These are phyloP conservation scores for Globisporangium nunn DNA, from an alignment of 352 stramenopile genomes.

Conservation along the genomic window DNA sequence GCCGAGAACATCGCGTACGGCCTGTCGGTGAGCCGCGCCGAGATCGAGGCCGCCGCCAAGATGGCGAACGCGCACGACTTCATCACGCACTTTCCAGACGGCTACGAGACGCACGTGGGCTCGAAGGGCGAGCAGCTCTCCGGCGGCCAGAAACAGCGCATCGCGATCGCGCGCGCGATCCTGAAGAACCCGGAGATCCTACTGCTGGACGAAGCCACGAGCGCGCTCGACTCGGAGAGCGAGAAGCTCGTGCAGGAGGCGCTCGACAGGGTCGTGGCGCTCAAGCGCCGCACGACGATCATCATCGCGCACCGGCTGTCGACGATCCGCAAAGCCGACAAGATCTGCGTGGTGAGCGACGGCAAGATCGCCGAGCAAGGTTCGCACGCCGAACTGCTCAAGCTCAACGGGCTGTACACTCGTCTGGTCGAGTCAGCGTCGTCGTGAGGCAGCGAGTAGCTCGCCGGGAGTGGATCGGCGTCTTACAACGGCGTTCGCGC, in stretches of 20 bases:
- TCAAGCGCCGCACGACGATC: slow-evolving; percentile 27
- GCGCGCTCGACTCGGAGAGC: slow-evolving; percentile 19
- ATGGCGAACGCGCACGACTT: slow-evolving; percentile 87
- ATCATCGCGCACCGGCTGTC: slow-evolving; percentile 26
- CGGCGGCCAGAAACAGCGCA: slow-evolving; percentile 96
- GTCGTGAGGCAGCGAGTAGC: neutral
- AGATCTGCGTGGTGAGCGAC: slow-evolving; percentile 14
- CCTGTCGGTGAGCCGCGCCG: slow-evolving; percentile 12
- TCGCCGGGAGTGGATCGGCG: too few relatives aligned
- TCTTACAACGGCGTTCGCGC: too few relatives aligned
- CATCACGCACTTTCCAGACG: slow-evolving; percentile 72
- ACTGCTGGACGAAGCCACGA: slow-evolving; percentile 37
- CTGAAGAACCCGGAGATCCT: slow-evolving; percentile 18
- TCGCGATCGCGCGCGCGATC: slow-evolving; percentile 79
- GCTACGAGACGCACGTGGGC: slow-evolving; percentile 87
- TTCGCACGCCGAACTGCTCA: slow-evolving; percentile 10
- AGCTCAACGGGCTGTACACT: slow-evolving; percentile 8
- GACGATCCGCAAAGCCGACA: slow-evolving; percentile 19
- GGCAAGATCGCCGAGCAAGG: slow-evolving; percentile 12
- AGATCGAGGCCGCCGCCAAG: slow-evolving; percentile 64
- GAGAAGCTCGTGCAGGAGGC: slow-evolving; percentile 21
- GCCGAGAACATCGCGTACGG: slow-evolving; percentile 52
- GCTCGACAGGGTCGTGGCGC: slow-evolving; percentile 18
- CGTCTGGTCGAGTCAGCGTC: slow-evolving; percentile 4
- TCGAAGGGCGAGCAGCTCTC: slow-evolving; percentile 27